Base-by-base conservation (phyloP, 495 filamentous ascomycete species). In the Chlorociboria aeruginascens region DNA sequence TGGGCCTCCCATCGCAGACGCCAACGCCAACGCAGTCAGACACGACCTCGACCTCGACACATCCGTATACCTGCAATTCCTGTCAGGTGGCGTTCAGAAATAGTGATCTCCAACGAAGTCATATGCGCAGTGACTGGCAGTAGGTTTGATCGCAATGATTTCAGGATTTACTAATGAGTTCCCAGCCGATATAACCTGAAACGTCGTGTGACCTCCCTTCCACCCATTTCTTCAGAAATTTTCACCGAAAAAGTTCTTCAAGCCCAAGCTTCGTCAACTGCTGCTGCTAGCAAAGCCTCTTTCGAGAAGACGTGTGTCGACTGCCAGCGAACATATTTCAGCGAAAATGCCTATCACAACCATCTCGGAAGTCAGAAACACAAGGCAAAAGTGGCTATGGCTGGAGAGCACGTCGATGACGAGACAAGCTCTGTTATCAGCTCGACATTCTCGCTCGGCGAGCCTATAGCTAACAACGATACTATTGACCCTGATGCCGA, bases 61-160 rank as follows among this genome's bases (percentile, higher is more conserved):
- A 95, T 63, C 89, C 90, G 1, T 97, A 87, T 64, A 95, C 92
- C 38, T 98, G 92, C 76, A 98, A 98, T 68, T 86, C 90, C 30
- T 98, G 92, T 57, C 88, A 95, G 55, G 89, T 98, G 49, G 92
- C 92, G 30, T 97, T 96, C 68, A 82, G 90, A 56, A 84, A 83
- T 61, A 83, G 82, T 61, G 90, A 97, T 62, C 77, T 88, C n/a
- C 92, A 98, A 64, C 78, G 89, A 53, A 81, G 78, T 39, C 92
- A 98, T 60, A 97, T 97, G 89, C 87, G 89, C 57, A 87, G 78
- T 56, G 92, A 98, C 64, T 98, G 92, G 90, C 90, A 97, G 89
- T 95, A 78, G 63, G 88, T 79, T 51, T 43, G 14, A 11, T n/a
- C 3, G 6, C 42, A 37, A 4, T 25, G 48, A 20, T 40, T 32